Conservation (phyloP, 83 land plant species). For the Diphasiastrum complanatum region DNA sequence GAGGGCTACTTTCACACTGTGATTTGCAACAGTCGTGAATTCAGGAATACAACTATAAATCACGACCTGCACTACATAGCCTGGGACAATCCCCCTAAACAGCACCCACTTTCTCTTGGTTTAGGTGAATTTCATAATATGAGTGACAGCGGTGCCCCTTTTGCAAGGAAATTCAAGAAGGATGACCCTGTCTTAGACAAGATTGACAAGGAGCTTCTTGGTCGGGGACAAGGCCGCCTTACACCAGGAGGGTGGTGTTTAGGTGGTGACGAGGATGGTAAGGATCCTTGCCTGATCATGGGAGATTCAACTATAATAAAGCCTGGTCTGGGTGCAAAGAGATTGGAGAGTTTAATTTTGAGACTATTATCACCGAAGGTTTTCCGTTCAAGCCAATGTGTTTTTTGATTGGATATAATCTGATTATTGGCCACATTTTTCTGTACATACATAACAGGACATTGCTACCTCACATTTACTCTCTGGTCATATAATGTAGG, state of each 20-base stretch:
- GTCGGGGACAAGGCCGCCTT: constrained; percentile 35
- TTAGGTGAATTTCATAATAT: constrained; percentile 43
- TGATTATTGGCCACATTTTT: too few species aligned
- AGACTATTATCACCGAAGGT: constrained; percentile 51
- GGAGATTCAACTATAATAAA: constrained; percentile 54
- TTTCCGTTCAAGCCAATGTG: constrained; percentile 67
- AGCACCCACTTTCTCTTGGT: constrained; percentile 62
- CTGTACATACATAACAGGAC: too few species aligned
- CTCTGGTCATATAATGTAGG: too few species aligned
- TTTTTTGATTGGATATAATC: too few species aligned
- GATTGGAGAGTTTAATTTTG: constrained; percentile 49
- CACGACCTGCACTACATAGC: constrained; percentile 57
- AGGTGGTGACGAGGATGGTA: constrained; percentile 33
- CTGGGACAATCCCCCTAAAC: constrained; percentile 76
- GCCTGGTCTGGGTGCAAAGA: constrained; percentile 60
- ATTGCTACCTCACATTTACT: too few species aligned
- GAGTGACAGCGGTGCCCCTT: constrained; percentile 60
- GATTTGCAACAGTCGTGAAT: constrained; percentile 65
- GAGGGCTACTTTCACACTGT: constrained; percentile 80
- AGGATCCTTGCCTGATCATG: constrained; percentile 56
- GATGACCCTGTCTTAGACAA: constrained; percentile 58
- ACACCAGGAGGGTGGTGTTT: constrained; percentile 80
- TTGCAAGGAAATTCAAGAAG: constrained; percentile 60
- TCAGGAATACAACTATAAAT: constrained; percentile 65
- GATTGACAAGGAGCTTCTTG: constrained; percentile 53